Evolutionary conservation across 2,329 filamentous ascomycete species (phyloP).

Genomic region (Coniochaeta sp.): DNA sequence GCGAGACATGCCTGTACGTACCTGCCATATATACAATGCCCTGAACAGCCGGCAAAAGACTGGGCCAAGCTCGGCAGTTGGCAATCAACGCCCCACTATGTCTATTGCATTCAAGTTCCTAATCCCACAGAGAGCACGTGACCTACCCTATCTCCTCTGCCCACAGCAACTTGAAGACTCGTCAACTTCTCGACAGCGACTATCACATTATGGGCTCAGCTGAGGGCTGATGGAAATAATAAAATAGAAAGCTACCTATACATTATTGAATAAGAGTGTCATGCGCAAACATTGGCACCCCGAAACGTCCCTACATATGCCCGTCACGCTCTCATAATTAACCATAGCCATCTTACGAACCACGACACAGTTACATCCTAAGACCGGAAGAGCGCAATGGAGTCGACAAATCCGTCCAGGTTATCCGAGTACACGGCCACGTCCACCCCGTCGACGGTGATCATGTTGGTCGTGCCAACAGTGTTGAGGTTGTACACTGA

Average conservation of each 20-base stretch:
- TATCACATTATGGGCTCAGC: neutral
- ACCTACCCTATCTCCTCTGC: too few species aligned
- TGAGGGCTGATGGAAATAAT: neutral
- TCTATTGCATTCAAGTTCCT: too few species aligned
- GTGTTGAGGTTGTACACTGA: conserved; percentile 40
- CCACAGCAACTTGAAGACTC: too few species aligned
- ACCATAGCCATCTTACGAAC: neutral
- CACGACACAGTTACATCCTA: neutral
- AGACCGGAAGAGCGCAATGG: conserved; percentile 12
- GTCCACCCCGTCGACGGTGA: conserved; percentile 19
- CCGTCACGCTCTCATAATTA: neutral
- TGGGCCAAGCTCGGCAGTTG: neutral
- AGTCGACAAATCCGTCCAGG: conserved; percentile 13
- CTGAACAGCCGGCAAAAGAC: neutral
- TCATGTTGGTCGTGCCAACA: conserved; percentile 32
- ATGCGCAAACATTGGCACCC: neutral
- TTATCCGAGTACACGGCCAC: conserved; percentile 14
- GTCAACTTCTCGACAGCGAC: neutral
- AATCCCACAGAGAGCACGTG: too few species aligned
- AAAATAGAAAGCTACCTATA: neutral
- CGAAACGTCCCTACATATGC: neutral
- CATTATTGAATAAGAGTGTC: too few species aligned
- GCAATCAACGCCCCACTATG: neutral
- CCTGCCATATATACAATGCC: too few species aligned
- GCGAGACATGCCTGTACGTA: neutral